phyloP scores from a whole-genome alignment of 495 filamentous ascomycete genomes.

The Penicillium lividum region DNA sequence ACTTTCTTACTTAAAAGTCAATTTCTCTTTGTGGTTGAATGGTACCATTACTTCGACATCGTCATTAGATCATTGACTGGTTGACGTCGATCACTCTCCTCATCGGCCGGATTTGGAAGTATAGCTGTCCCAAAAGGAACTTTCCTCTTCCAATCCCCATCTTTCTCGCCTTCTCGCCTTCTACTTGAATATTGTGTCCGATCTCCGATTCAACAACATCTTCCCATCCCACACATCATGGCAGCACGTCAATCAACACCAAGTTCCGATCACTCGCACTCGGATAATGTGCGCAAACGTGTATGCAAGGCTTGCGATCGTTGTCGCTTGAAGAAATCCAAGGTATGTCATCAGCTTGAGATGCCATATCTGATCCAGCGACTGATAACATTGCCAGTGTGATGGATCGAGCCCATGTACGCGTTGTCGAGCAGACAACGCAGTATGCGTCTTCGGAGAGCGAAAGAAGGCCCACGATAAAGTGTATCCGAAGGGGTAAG shows the following conservation, averaged over 20 bases:
- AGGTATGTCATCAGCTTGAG: conserved; percentile 42
- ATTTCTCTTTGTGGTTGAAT: conserved; percentile 11
- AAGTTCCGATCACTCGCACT: conserved; percentile 46
- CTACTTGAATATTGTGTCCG: background rate
- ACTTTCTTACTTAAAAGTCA: conserved; percentile 17
- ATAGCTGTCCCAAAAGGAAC: conserved; percentile 20
- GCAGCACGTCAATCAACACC: conserved; percentile 50
- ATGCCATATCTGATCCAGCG: background rate
- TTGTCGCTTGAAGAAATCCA: conserved; percentile 65
- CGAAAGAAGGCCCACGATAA: conserved; percentile 63
- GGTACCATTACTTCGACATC: conserved; percentile 18
- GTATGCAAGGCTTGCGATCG: conserved; percentile 67
- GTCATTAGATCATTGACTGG: conserved; percentile 36
- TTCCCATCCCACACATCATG: conserved; percentile 30
- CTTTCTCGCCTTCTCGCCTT: conserved; percentile 2
- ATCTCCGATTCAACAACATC: background rate
- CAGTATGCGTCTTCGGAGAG: conserved; percentile 63
- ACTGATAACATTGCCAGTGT: conserved; percentile 48
- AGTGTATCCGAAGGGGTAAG: conserved; percentile 65
- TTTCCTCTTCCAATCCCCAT: background rate
- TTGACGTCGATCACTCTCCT: conserved; percentile 31
- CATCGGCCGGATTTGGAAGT: conserved; percentile 27
- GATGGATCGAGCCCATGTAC: conserved; percentile 61
- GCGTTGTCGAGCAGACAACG: conserved; percentile 60
- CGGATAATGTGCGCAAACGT: conserved; percentile 54